Evolutionary conservation across 169 alveolate genomes (phyloP).

Genomic region (Plasmodium blacklocki): DNA sequence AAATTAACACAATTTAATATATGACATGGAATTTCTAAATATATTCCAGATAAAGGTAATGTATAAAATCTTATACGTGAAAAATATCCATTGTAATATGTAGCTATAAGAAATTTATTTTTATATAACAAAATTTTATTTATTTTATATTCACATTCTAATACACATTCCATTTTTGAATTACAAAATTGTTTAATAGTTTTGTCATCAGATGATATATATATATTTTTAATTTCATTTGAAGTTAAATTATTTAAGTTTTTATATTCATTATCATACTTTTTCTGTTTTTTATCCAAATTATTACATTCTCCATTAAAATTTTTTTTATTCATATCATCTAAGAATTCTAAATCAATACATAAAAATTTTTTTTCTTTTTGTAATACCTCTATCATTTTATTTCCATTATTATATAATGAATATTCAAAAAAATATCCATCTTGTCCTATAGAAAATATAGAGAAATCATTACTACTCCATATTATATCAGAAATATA

Average conservation of each 20-base stretch:
- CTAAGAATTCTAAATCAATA: slow-evolving; percentile 51
- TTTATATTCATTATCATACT: slow-evolving; percentile 56
- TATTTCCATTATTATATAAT: slow-evolving; percentile 71
- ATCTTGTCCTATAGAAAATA: slow-evolving; percentile 67
- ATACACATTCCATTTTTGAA: slow-evolving; percentile 47
- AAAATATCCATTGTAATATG: slow-evolving; percentile 67
- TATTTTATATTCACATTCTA: slow-evolving; percentile 45
- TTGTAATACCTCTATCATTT: slow-evolving; percentile 61
- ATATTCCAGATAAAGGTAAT: slow-evolving; percentile 60
- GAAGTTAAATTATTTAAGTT: slow-evolving; percentile 18
- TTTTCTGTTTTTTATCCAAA: slow-evolving; percentile 1
- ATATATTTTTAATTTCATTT: slow-evolving; percentile 51
- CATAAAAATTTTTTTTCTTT: slow-evolving; percentile 69
- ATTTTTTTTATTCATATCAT: slow-evolving; percentile 15
- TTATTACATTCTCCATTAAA: slow-evolving; percentile 9
- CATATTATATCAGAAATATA: slow-evolving; percentile 63
- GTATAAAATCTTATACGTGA: slow-evolving; percentile 57
- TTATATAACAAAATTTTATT: slow-evolving; percentile 65
- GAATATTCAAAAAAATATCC: slow-evolving; percentile 73
- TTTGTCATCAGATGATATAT: slow-evolving; percentile 72
- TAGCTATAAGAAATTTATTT: slow-evolving; percentile 54
- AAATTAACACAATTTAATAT: slow-evolving; percentile 50
- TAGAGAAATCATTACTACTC: slow-evolving; percentile 52
- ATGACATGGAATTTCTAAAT: slow-evolving; percentile 76
- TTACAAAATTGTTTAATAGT: slow-evolving; percentile 66